Evolutionary conservation across 139 green algal genomes (phyloP), one percentile per base, ranked within the genome.

Genomic region (Picochlorum sp.): DNA sequence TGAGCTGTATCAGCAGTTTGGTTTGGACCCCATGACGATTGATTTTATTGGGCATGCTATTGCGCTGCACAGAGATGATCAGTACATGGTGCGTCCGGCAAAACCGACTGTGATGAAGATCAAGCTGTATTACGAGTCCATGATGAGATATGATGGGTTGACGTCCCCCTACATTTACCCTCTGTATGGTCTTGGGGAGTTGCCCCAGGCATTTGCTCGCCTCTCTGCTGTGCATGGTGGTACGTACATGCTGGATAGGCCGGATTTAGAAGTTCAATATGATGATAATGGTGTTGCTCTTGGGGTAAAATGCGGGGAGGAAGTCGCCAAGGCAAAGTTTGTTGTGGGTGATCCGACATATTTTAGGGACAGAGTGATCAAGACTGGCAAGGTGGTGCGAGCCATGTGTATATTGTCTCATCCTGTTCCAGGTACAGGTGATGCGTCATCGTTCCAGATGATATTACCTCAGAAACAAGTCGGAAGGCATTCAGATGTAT

Each of bases 391-490:
- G 38, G 94, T 99, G 44, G 94, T 98, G 61, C 75, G 94, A 1
- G 86, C 88, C 38, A 90, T 97, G 55, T 95, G 88, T 76, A 84
- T 99, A 62, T 65, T 92, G 50, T 86, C 64, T 73, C 94, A 99
- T 76, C 94, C 94, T 51, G 95, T 99, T 74, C 92, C 92, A 63
- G 88, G 89, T 81, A 98, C 92, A 15, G 76, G 86, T 68, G 88
- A 98, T 77, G 72, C 81, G 24, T 73, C 88, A 66, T 38, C 60
- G 18, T 72, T 77, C n/a, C 84, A 90, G 65, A 98, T 99, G 81
- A 98, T 99, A 76, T 79, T 99, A 26, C 94, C 94, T 14, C 92
- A 98, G 81, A 93, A 92, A 78, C 94, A 99, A 82, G 79, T 92
- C 30, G 79, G 82, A 49, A 75, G 92, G 34, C 74, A 75, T 16